These are phyloP conservation scores for Geopyxis carbonaria DNA, from an alignment of 495 filamentous ascomycete genomes.

Conservation along the genomic window DNA sequence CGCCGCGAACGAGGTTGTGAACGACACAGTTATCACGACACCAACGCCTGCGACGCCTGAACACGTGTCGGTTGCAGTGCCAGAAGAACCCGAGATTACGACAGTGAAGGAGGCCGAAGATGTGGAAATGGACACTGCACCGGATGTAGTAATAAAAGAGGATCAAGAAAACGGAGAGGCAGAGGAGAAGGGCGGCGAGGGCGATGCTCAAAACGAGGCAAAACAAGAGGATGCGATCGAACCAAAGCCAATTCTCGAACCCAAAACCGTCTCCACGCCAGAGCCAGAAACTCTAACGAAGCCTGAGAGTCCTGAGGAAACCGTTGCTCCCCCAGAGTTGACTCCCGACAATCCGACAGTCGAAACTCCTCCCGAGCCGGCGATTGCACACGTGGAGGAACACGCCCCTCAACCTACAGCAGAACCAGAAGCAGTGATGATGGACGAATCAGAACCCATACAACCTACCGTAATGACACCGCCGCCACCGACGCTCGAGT, in stretches of 20 bases:
- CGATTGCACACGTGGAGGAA: too few relatives aligned
- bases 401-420: too few relatives aligned
- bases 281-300: too few relatives aligned
- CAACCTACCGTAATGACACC: too few relatives aligned
- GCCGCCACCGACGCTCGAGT: too few relatives aligned
- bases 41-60: background rate
- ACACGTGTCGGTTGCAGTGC: background rate
- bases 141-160: background rate
- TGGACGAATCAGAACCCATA: too few relatives aligned
- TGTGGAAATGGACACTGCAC: too few relatives aligned
- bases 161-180: background rate
- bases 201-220: background rate
- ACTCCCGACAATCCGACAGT: too few relatives aligned
- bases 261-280: background rate
- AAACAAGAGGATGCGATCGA: background rate
- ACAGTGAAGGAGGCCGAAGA: background rate
- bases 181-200: background rate
- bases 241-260: background rate
- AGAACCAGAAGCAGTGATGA: too few relatives aligned
- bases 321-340: too few relatives aligned
- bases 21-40: background rate
- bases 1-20: background rate
- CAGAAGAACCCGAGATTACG: conserved; percentile 1
- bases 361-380: too few relatives aligned
- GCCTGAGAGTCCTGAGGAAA: too few relatives aligned